These are phyloP conservation scores for Coemansia sp. DNA, from an alignment of 192 early-diverging fungal genomes.

Conservation along the genomic window DNA sequence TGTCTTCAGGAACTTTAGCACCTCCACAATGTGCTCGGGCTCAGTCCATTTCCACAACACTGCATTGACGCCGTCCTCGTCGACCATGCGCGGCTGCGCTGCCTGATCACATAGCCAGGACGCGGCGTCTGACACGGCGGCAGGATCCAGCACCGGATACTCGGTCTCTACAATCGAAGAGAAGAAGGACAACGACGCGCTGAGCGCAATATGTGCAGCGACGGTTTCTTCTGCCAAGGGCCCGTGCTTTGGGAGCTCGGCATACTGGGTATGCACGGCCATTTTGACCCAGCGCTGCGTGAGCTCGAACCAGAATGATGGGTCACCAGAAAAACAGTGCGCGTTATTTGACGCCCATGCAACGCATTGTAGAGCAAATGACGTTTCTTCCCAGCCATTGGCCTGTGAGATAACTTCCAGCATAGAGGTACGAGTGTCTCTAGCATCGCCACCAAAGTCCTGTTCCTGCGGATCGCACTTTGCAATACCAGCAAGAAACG, in stretches of 20 bases:
- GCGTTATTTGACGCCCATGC: constrained; percentile 38
- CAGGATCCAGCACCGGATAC: constrained; percentile 41
- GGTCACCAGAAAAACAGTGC: constrained; percentile 14
- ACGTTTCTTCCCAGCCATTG: constrained; percentile 33
- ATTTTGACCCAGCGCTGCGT: constrained; percentile 24
- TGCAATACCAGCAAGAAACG: constrained; percentile 28
- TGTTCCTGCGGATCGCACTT: constrained; percentile 5
- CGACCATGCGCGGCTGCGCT: constrained; percentile 21
- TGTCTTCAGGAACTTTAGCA: constrained; percentile 38
- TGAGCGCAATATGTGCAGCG: constrained; percentile 14
- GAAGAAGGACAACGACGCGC: constrained; percentile 34
- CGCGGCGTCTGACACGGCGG: constrained; percentile 9
- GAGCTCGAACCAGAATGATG: constrained; percentile 30
- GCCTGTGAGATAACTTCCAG: constrained; percentile 22
- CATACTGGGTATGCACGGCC: constrained; percentile 28
- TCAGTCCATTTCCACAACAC: constrained; percentile 48
- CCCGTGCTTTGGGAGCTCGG: constrained; percentile 11
- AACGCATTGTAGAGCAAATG: constrained; percentile 24
- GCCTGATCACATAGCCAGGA: constrained; percentile 18
- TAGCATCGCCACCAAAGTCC: constrained; percentile 17
- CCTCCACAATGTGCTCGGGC: constrained; percentile 29
- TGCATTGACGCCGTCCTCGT: constrained; percentile 14
- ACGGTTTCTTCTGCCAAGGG: constrained; percentile 9
- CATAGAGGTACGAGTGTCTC: constrained; percentile 26
- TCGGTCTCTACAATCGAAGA: constrained; percentile 29